Conservation (phyloP, 139 green algal species). For the Coelastrella sp. region DNA sequence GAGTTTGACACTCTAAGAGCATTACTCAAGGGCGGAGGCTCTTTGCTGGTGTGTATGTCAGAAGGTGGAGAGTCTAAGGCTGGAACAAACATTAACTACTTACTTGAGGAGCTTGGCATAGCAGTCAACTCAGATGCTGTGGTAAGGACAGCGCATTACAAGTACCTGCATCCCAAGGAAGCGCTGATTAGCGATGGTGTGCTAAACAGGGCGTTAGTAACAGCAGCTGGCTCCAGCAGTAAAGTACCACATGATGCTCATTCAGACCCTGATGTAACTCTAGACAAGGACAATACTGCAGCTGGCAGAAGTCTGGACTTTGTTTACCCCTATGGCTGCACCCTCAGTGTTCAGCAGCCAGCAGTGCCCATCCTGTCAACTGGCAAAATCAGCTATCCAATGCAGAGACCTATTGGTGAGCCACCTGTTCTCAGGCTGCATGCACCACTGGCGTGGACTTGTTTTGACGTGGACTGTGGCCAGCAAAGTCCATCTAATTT, state of each 20-base stretch:
- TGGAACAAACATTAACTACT: conserved; percentile 86
- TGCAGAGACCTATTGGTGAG: conserved; percentile 74
- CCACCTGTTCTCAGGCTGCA: not conserved
- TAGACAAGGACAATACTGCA: not conserved
- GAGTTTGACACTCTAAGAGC: conserved; percentile 76
- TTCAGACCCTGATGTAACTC: not conserved
- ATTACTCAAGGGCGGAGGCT: conserved; percentile 75
- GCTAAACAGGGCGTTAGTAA: conserved; percentile 80
- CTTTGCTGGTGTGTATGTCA: conserved; percentile 71
- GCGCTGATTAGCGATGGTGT: conserved; percentile 86
- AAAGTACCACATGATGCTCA: not conserved
- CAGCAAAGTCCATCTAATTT: not conserved
- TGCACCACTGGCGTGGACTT: not conserved
- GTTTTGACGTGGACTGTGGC: not conserved
- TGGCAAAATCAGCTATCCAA: conserved; percentile 84
- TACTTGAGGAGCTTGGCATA: conserved; percentile 86
- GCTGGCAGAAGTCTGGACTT: conserved; percentile 65
- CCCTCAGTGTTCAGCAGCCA: conserved; percentile 76
- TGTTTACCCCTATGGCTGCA: conserved; percentile 85
- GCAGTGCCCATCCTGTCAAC: conserved; percentile 82
- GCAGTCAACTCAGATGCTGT: conserved; percentile 79
- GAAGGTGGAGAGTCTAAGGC: conserved; percentile 73
- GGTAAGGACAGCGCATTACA: conserved; percentile 74
- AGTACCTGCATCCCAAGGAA: conserved; percentile 91
- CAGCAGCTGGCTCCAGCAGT: conserved; percentile 11